Evolutionary conservation across 768 basidiomycete species (phyloP), one percentile per base, ranked within the genome.

Genomic region (Terana coerulea): DNA sequence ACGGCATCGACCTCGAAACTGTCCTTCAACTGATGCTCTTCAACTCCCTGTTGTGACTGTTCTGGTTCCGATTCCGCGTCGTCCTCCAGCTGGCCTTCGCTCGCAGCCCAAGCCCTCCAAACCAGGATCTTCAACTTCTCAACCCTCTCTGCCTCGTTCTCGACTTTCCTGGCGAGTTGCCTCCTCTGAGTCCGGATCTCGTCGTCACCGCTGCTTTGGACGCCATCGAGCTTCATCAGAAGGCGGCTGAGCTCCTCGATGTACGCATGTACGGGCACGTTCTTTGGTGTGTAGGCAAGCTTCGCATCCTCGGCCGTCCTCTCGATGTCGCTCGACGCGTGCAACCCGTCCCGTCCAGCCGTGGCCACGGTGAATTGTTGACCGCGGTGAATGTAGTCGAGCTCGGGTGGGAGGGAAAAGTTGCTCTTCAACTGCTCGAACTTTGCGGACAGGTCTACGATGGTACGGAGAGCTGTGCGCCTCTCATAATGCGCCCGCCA

Each of bases 161-260:
- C 88, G 15, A 91, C 78, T 40, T 61, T 63, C 56, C 73, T 70
- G 39, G 85, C 86, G 1, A 83, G 68, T 3, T 66, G 63, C 58
- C 80, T 72, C 45, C 89, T 67, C 53, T 59, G 65, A 26, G 69
- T 68, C 41, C 88, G 68, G 6, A 91, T 76, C 0, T 64, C 67
- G 55, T 66, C 65, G 43, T 80, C 74, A 0, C 87, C 87, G 56
- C 74, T 76, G 57, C 81, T 85, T 58, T 86, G 79, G 19, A 91
- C 75, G 0, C 75, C 80, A 57, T 91, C 88, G 10, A 91, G 77
- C 55, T 74, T 74, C 40, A 77, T 73, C n/a, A 91, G 72, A 11
- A 91, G 66, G 34, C 78, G 78, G 49, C 77, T 77, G 29, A 90
- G 73, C 39, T 74, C 69, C 58, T 89, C 80, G n/a, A 73, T 69